Percentiles rank a stretch among this genome's conserved stretches.
Conservation (phyloP, 108 stramenopile species). For the Discostella pseudostelligera region DNA sequence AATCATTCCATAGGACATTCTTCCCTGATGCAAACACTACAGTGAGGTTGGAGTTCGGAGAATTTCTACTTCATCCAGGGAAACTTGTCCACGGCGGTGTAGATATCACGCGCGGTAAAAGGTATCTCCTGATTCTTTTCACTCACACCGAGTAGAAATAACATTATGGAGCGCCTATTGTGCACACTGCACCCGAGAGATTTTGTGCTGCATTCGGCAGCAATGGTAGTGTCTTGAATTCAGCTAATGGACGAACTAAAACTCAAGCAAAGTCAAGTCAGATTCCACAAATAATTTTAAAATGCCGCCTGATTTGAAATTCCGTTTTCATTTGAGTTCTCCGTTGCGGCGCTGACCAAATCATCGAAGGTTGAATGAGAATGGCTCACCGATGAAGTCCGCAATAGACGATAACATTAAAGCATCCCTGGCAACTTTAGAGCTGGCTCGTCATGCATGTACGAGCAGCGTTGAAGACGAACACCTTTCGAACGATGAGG, state of each 20-base stretch:
- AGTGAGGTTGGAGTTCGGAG: conserved; percentile 64
- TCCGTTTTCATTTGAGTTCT: not conserved
- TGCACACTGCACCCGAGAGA: no score
- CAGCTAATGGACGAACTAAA: no score
- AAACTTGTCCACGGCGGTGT: conserved; percentile 65
- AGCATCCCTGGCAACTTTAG: conserved; percentile 33
- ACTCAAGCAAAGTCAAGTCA: no score
- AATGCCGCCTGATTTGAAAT: no score
- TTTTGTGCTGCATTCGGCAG: no score
- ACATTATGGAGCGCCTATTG: no score
- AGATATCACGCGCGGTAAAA: conserved; percentile 57
- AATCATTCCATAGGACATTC: conserved; percentile 43
- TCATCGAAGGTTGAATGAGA: not conserved
- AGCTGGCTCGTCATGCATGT: conserved; percentile 15
- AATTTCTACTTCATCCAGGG: conserved; percentile 78
- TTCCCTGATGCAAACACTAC: conserved; percentile 55
- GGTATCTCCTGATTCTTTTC: conserved; percentile 79
- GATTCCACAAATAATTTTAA: no score
- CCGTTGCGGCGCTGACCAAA: no score
- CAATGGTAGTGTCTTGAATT: no score
- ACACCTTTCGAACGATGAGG: conserved; percentile 26
- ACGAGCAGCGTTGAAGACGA: conserved; percentile 4
- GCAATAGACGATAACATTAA: conserved; percentile 26
- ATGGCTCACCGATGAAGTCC: not conserved
- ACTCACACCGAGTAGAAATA: conserved; percentile 29